Evolutionary conservation across 1,139 yeast genomes (phyloP), one percentile per base, ranked within the genome.

Genomic region (Geotrichum histeridarum): DNA sequence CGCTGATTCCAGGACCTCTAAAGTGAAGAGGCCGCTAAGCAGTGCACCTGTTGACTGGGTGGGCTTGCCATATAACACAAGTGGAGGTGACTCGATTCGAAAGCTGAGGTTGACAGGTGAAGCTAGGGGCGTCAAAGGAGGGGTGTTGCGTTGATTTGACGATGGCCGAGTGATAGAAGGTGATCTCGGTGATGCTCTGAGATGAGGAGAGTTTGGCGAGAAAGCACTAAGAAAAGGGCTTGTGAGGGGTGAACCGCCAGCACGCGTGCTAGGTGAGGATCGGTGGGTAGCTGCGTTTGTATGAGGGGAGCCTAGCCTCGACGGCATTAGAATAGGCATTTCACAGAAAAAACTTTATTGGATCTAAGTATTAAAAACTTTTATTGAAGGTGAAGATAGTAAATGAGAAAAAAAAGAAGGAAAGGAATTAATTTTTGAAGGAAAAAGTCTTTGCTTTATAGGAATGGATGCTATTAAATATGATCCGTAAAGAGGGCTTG

Each of bases 61-160:
- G 3, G 93, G 86, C 2, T 77, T 72, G 0, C 99, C 99, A 66
- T 86, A 91, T 55, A 93, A 71, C 37, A 89, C 81, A 38, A 91
- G 76, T 0, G 99, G 99, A 0, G 99, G 98, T 0, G 95, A 84
- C 67, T 93, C 99, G 33, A 93, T 74, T 45, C 78, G 77, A 48
- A 93, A 77, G 1, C 81, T 68, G 30, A 90, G 72, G 53, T 77
- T 74, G 36, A 80, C 54, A 12, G 62, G 63, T 4, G 48, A 36
- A n/a, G 56, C 57, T 7, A 39, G 9, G 2, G 43, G 12, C 14
- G 31, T 15, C n/a, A 32, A 8, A 11, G 48, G 17, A 9, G 48
- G 48, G 8, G 39, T 33, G 6, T 8, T 33, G 30, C 31, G 18
- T 8, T n/a, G 18, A 30, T 15, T n/a, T 11, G 37, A n/a, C 37